Conservation (phyloP, 2,329 filamentous ascomycete species). For the Verticillium zaregamsianum region DNA sequence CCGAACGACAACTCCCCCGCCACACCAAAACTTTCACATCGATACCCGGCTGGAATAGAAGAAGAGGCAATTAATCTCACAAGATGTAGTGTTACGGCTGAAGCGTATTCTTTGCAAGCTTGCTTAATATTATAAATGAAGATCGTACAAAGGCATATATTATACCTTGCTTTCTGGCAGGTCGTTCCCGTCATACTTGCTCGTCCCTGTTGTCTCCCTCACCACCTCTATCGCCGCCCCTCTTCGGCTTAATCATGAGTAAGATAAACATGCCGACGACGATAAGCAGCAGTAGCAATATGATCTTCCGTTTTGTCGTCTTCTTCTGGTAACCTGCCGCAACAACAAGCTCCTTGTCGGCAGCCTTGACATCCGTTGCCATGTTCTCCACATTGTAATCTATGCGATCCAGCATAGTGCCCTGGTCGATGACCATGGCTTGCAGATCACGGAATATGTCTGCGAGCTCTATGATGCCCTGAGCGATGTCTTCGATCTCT, state of each 20-base stretch:
- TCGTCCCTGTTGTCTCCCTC: slow-evolving; percentile 3
- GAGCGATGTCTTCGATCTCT: slow-evolving; percentile 96
- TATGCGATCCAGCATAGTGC: slow-evolving; percentile 86
- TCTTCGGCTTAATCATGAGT: slow-evolving; percentile 74
- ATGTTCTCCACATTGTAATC: slow-evolving; percentile 98
- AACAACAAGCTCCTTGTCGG: slow-evolving; percentile 86
- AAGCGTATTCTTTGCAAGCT: not conserved
- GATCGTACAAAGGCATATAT: slow-evolving; percentile 16
- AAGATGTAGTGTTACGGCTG: not conserved
- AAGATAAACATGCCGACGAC: slow-evolving; percentile 85
- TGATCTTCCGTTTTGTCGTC: slow-evolving; percentile 87
- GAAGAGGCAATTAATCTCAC: not conserved
- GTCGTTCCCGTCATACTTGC: slow-evolving; percentile 18
- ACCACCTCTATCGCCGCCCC: slow-evolving; percentile 21
- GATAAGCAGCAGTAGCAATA: slow-evolving; percentile 79
- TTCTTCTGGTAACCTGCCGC: slow-evolving; percentile 85
- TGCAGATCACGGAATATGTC: slow-evolving; percentile 97
- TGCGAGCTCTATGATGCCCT: slow-evolving; percentile 94
- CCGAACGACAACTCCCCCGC: not conserved
- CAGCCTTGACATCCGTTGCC: slow-evolving; percentile 87
- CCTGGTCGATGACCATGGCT: slow-evolving; percentile 90
- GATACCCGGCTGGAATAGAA: not conserved
- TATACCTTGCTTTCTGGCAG: slow-evolving; percentile 13
- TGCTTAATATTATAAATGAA: slow-evolving; percentile 12
- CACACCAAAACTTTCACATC: not conserved